These are phyloP conservation scores for Tylopilus sp. DNA, from an alignment of 768 basidiomycete genomes.

Conservation along the genomic window DNA sequence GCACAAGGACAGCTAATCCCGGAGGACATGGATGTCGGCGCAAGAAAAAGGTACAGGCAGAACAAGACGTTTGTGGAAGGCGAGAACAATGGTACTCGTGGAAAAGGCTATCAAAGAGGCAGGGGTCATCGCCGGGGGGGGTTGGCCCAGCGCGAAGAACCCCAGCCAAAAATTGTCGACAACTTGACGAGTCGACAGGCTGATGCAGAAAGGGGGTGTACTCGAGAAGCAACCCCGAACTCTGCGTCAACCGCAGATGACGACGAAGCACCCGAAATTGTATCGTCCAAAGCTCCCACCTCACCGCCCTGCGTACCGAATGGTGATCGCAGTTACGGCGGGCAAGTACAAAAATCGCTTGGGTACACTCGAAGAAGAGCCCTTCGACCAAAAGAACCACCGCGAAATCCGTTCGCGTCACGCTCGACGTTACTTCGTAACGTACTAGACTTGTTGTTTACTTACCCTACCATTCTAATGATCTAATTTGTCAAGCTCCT, in stretches of 20 bases:
- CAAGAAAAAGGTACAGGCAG: conserved; percentile 42
- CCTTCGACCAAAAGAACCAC: conserved; percentile 46
- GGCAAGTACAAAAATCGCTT: conserved; percentile 4
- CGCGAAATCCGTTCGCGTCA: conserved; percentile 62
- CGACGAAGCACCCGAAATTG: conserved; percentile 51
- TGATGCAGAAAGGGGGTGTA: background rate
- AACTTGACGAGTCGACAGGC: background rate
- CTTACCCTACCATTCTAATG: conserved; percentile 3
- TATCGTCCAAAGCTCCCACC: conserved; percentile 48
- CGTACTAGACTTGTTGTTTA: conserved; percentile 40
- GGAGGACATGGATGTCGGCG: conserved; percentile 40
- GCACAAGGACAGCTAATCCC: conserved; percentile 72
- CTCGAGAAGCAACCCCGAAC: conserved; percentile 5
- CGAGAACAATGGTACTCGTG: background rate
- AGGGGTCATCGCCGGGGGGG: conserved; percentile 29
- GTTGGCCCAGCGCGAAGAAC: background rate
- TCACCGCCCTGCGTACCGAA: conserved; percentile 1
- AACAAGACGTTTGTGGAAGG: conserved; percentile 9
- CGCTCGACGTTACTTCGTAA: conserved; percentile 75
- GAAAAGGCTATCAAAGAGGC: conserved; percentile 24
- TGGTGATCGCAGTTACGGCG: conserved; percentile 2
- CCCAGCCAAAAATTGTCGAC: background rate
- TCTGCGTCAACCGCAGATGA: conserved; percentile 34
- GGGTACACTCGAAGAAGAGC: conserved; percentile 19
- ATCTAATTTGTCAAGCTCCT: conserved; percentile 53